Evolutionary conservation across 2,329 filamentous ascomycete species (phyloP), one percentile per base, ranked within the genome.

Genomic region (Ophiostoma piceae): DNA sequence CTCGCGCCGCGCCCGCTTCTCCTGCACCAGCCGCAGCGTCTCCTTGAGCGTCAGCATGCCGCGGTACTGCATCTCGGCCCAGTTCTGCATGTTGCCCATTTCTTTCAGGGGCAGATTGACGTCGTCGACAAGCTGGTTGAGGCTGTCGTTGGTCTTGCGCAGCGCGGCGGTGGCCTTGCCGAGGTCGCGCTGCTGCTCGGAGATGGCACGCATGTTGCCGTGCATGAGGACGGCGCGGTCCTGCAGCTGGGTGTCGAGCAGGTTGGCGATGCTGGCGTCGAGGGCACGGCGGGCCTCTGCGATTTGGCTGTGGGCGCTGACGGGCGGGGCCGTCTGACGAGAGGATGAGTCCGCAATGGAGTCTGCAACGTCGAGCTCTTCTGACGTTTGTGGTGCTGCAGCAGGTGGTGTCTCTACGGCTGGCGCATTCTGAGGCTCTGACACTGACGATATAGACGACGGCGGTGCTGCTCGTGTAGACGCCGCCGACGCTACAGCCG

Each of bases 21-120:
- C 77, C 67, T 79, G 81, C 2, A 84, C 87, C 70, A 89, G 76
- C 74, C 87, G 79, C 74, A 90, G 77, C 60, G 87, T 90, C 82
- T 90, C 87, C 77, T 88, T 86, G 7, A 90, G 76, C 64, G 88
- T 83, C 69, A 90, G 73, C 73, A 90, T 88, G 74, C 89, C 86
- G 71, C 87, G 79, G 82, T 89, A 91, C 76, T 94, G 82, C 79
- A 93, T 87, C 84, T 95, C 92, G 29, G 91, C 90, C 91, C 91
- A 95, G 78, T 94, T 94, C 82, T 94, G 91, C 76, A 94, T 86
- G 77, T 93, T 89, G 32, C 91, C 91, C 72, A 93, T 82, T 82
- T 93, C 91, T 80, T 93, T 94, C 71, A 94, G 81, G 75, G 84
- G 84, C 73, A 84, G 84, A 65, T 86, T 85, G 47, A 88, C 88